Evolutionary conservation across 345 rosid genomes (phyloP).

Genomic region (Gossypium arboreum): DNA sequence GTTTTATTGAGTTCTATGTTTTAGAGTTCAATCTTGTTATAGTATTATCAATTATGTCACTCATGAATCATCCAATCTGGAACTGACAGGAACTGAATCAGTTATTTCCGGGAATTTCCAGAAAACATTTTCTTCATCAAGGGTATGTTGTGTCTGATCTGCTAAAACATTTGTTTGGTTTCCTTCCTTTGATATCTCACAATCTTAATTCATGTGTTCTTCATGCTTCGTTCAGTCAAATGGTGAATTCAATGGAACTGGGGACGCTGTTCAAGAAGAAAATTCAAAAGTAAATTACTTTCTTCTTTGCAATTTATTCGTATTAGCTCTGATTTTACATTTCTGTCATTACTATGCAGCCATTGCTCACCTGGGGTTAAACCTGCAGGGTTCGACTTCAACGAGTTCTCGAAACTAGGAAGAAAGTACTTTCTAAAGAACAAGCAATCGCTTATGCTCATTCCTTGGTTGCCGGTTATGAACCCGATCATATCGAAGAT

Average conservation of each 20-base stretch:
- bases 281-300: conserved; percentile 68
- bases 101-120: conserved; percentile 38
- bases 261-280: conserved; percentile 48
- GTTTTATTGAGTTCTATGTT: background rate
- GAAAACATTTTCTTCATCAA: conserved; percentile 39
- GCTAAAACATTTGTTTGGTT: background rate
- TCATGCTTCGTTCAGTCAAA: conserved; percentile 33
- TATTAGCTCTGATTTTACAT: conserved; percentile 8
- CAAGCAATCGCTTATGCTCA: conserved; percentile 99
- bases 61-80: conserved; percentile 11
- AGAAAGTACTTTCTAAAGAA: conserved; percentile 77
- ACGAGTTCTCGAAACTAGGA: conserved; percentile 75
- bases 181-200: conserved; percentile 5
- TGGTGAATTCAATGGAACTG: conserved; percentile 41
- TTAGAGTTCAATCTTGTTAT: background rate
- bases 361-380: conserved; percentile 24
- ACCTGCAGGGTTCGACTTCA: conserved; percentile 78
- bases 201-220: conserved; percentile 13
- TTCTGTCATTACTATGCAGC: background rate
- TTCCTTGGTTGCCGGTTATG: conserved; percentile 88
- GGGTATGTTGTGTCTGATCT: conserved; percentile 35
- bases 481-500: conserved; percentile 57
- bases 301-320: background rate
- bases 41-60: background rate
- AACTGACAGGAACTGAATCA: conserved; percentile 33